phyloP scores from a whole-genome alignment of 164 flowering plant genomes.

The Vitis riparia region DNA sequence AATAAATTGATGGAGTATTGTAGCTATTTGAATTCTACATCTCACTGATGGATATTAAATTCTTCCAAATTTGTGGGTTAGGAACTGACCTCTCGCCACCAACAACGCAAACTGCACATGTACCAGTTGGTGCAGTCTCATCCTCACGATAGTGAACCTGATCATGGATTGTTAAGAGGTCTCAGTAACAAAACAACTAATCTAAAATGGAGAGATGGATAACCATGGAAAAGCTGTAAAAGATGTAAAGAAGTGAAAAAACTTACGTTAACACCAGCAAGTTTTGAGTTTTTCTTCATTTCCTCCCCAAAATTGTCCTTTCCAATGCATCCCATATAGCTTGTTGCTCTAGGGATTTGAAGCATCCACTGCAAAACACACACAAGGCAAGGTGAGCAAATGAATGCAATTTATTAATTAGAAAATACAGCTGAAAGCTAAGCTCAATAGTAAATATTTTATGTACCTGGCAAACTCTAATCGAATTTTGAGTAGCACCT shows the following conservation, averaged over 20 bases:
- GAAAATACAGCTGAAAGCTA: background rate
- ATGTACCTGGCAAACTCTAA: conserved; percentile 85
- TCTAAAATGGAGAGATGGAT: too few relatives aligned
- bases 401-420: background rate
- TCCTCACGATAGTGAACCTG: conserved; percentile 93
- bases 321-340: conserved; percentile 94
- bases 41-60: too few relatives aligned
- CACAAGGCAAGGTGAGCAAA: background rate
- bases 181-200: too few relatives aligned
- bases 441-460: background rate
- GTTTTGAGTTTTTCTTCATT: conserved; percentile 74
- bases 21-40: too few relatives aligned
- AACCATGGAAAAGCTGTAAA: too few relatives aligned
- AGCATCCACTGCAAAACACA: conserved; percentile 85
- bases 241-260: conserved; percentile 1
- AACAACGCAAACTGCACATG: conserved; percentile 94
- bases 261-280: conserved; percentile 86
- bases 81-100: conserved; percentile 91
- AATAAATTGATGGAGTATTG: too few relatives aligned
- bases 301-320: conserved; percentile 98
- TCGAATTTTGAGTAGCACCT: conserved; percentile 98
- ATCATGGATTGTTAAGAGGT: background rate
- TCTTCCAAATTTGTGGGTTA: too few relatives aligned
- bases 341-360: conserved; percentile 90
- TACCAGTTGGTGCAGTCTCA: conserved; percentile 85